Base-by-base conservation (phyloP, 495 filamentous ascomycete species). In the Aspergillus sparsus region DNA sequence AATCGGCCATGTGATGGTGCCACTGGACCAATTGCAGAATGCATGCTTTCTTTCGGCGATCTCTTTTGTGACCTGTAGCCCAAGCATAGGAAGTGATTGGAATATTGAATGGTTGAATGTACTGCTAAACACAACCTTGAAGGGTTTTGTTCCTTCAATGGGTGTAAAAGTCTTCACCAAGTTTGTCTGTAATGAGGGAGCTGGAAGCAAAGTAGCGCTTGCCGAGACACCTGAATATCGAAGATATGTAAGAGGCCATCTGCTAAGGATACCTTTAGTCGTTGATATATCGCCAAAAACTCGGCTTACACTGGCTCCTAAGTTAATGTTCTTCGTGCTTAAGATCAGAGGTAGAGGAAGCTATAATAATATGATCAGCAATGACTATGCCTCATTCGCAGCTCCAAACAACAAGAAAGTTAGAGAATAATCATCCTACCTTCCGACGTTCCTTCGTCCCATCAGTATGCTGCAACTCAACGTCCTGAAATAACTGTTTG, bases 1-100 rank as follows among this genome's bases (percentile, higher is more conserved):
- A 12, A 32, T 12, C 9, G 78, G 74, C 76, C 74, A 80, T 1
- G 45, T 16, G 32, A 72, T 56, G 15, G 65, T 61, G 6, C 77
- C 77, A 62, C 74, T 78, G 6, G 66, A 68, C 76, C 74, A 78
- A 9, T 69, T 65, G 21, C 64, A 66, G 47, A 74, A 72, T 5
- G 60, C 70, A 44, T 65, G 41, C 50, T 77, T 77, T 36, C 60
- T 56, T n/a, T 64, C 12, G 3, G 71, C 70, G 7, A 79, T 54
- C 53, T 66, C 44, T 56, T 69, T 76, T 5, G 64, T 61, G 7
- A 71, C 41, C 57, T 75, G 64, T 1, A 77, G 56, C 8, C 67
- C 67, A 7, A 79, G 49, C 0, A 64, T 62, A 35, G 77, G 77
- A 2, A 65, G 66, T 0, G 56, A 57, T 33, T 72, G 62, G n/a